Percentiles rank a stretch among this genome's conserved stretches.
Conservation (phyloP, 2,329 filamentous ascomycete genomes). For the Talaromyces sp. region DNA sequence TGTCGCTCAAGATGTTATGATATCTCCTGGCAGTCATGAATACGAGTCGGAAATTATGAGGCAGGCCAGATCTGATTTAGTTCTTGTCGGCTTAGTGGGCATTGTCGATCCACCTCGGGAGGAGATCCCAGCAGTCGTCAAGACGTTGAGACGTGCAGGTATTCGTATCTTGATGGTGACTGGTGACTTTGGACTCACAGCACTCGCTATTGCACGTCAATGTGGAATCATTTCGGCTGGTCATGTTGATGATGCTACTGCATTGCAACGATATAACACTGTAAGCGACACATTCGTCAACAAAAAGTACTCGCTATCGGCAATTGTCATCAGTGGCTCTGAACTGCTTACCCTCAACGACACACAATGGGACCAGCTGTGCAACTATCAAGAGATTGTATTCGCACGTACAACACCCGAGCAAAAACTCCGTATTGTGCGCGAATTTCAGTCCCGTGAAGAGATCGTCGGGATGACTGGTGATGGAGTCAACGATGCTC, state of each 20-base stretch:
- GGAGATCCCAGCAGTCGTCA: constrained; percentile 57
- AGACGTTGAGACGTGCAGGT: constrained; percentile 64
- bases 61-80: constrained; percentile 49
- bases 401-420: constrained; percentile 74
- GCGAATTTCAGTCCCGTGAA: constrained; percentile 62
- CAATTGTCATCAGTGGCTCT: constrained; percentile 62
- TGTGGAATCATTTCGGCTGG: constrained; percentile 63
- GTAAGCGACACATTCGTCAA: constrained; percentile 6
- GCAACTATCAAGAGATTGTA: constrained; percentile 66
- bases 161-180: constrained; percentile 81
- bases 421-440: constrained; percentile 76
- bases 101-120: constrained; percentile 59
- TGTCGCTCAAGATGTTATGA: constrained; percentile 37
- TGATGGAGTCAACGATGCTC: constrained; percentile 43
- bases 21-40: constrained; percentile 44
- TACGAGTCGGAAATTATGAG: constrained; percentile 58
- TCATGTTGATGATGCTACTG: constrained; percentile 52
- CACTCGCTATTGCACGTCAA: constrained; percentile 66
- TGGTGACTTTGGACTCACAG: constrained; percentile 72
- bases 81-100: constrained; percentile 55
- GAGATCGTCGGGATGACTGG: constrained; percentile 55
- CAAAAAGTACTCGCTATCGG: constrained; percentile 23
- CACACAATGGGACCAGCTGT: constrained; percentile 64
- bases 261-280: constrained; percentile 38
- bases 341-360: constrained; percentile 65